Base-by-base conservation (phyloP, 2,329 filamentous ascomycete genomes). In the Achaetomium macrosporum region DNA sequence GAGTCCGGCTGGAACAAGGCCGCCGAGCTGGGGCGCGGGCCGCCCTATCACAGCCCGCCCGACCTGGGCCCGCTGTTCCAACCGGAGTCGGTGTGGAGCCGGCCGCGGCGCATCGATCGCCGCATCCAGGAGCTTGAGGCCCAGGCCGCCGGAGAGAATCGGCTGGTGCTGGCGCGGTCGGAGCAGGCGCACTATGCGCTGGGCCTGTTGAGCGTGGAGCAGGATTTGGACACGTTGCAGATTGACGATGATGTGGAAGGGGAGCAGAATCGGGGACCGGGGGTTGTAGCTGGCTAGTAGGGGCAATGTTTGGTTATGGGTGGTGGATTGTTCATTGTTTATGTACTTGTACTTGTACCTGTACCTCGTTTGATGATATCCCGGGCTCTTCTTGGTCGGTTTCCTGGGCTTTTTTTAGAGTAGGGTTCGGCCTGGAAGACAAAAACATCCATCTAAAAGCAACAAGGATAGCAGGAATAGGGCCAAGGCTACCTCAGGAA, bases 1-100 rank as follows among this genome's bases (percentile, higher is more conserved):
- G 91, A 97, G 68, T 85, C 83, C 2, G 79, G 83, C 0, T 99
- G 93, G 93, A 77, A 81, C 54, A 88, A 85, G 64, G 84, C 87
- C 1, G 86, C 82, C 3, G 79, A 84, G 56, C 74, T 87, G 61
- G 88, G 88, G 0, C 78, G 82, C 42, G 92, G 90, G 0, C 90
- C 90, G 4, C 83, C 83, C 1, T 96, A 95, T 66, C 68, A 72
- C 47, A 73, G 79, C 25, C 74, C 70, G 9, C 65, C 64, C 50
- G 71, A 72, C 57, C 60, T 72, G 52, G 65, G 64, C 40, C 65
- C 61, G 42, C 64, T 67, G 49, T 66, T 72, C n/a, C 11, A 11
- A 15, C 64, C 66, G 4, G 60, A 66, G 41, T 68, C 68, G 19
- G 72, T 78, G 17, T 78, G 75, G 77, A 71, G 70, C 55, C 74